These are phyloP conservation scores for Backusella liffmaniae DNA, from an alignment of 192 early-diverging fungal genomes.

Conservation along the genomic window DNA sequence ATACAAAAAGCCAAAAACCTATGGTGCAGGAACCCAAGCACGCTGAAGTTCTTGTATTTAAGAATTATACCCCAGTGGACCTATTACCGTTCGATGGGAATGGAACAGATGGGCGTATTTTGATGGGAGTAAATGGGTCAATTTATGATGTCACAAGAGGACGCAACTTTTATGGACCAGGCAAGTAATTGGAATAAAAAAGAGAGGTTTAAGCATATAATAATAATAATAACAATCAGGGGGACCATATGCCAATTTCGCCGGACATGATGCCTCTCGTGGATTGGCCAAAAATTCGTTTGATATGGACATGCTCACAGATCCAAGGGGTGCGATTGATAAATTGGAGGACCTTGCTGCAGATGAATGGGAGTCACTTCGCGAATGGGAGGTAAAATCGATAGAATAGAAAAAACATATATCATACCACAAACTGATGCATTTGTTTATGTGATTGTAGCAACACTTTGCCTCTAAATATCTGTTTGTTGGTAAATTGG, in stretches of 20 bases:
- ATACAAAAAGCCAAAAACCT: conserved; percentile 31
- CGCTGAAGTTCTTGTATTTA: conserved; percentile 59
- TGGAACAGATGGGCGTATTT: conserved; percentile 58
- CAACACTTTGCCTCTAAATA: conserved; percentile 81
- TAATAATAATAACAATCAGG: conserved; percentile 35
- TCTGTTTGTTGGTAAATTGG: conserved; percentile 63
- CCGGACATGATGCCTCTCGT: conserved; percentile 93
- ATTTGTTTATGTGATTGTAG: neutral
- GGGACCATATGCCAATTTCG: conserved; percentile 93
- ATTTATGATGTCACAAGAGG: conserved; percentile 91
- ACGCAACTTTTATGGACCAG: conserved; percentile 89
- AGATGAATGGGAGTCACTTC: conserved; percentile 73
- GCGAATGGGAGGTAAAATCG: conserved; percentile 65
- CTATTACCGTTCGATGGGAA: conserved; percentile 75
- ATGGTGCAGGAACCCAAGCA: conserved; percentile 34
- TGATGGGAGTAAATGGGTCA: conserved; percentile 78
- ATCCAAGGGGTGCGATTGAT: conserved; percentile 74
- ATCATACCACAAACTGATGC: neutral
- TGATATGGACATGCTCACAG: conserved; percentile 67
- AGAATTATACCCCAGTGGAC: conserved; percentile 79
- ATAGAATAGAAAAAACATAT: neutral
- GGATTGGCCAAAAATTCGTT: conserved; percentile 90
- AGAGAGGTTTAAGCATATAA: neutral
- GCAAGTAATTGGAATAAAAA: conserved; percentile 29
- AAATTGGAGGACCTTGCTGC: conserved; percentile 68